phyloP scores from a whole-genome alignment of 345 rosid species.

The Triadica sebifera region DNA sequence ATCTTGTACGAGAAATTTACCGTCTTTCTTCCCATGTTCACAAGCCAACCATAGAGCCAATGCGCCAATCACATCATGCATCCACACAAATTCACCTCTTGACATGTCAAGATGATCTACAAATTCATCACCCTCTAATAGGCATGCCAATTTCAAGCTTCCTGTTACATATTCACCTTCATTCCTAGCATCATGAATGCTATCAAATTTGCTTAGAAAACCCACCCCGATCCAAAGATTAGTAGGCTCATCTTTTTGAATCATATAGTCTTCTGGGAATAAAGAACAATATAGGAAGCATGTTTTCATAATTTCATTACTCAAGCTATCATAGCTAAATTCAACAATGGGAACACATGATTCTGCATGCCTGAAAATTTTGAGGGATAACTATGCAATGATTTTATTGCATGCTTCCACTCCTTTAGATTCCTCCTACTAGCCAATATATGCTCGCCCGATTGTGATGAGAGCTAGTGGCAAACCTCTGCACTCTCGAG shows the following conservation, averaged over 20 bases:
- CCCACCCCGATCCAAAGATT: constrained; percentile 17
- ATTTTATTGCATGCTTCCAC: not conserved
- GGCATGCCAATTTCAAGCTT: constrained; percentile 4
- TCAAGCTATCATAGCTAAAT: constrained; percentile 24
- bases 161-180: constrained; percentile 5
- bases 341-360: constrained; percentile 5
- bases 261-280: constrained; percentile 14
- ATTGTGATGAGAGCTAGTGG: constrained; percentile 11
- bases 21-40: not conserved
- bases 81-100: not conserved
- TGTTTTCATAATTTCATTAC: not conserved
- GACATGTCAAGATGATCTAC: not conserved
- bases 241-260: not conserved
- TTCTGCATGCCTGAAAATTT: not conserved
- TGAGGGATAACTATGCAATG: not conserved
- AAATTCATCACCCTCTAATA: constrained; percentile 11
- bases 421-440: not conserved
- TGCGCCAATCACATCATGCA: constrained; percentile 27
- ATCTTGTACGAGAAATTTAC: not conserved
- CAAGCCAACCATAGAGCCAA: constrained; percentile 18
- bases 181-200: not conserved
- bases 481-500: not conserved
- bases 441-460: not conserved
- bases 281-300: constrained; percentile 26
- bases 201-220: not conserved